These are phyloP conservation scores for Plectranthus barbatus DNA, from an alignment of 257 asterid species.

Conservation along the genomic window DNA sequence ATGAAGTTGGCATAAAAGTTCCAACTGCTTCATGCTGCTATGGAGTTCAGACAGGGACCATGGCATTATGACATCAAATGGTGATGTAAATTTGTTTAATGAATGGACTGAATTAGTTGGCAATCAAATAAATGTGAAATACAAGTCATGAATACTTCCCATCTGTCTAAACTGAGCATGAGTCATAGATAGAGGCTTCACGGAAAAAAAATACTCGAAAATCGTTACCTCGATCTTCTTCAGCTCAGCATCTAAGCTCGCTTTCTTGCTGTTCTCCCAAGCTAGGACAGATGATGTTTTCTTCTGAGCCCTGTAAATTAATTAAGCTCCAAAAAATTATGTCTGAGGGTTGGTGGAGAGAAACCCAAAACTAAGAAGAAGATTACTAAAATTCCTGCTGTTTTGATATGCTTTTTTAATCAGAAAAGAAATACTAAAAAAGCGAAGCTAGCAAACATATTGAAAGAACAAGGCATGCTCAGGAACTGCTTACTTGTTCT, in stretches of 20 bases:
- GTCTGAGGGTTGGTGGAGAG: not conserved
- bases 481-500: slow-evolving; percentile 43
- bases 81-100: not conserved
- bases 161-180: too few relatives aligned
- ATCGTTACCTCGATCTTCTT: not conserved
- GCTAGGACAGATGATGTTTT: not conserved
- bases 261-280: not conserved
- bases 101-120: not conserved
- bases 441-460: not conserved
- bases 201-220: not conserved
- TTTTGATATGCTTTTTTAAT: too few relatives aligned
- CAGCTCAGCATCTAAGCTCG: not conserved
- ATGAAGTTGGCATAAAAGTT: too few relatives aligned
- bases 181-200: too few relatives aligned
- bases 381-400: too few relatives aligned
- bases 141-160: not conserved
- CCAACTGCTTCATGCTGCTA: not conserved
- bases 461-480: not conserved
- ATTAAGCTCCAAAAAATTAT: not conserved
- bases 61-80: not conserved
- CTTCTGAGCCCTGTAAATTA: not conserved
- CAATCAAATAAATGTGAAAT: slow-evolving; percentile 2
- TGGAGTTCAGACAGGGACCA: slow-evolving; percentile 1
- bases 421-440: too few relatives aligned
- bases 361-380: not conserved